Evolutionary conservation across 2,329 filamentous ascomycete species (phyloP).

Genomic region (Claviceps spartinae): DNA sequence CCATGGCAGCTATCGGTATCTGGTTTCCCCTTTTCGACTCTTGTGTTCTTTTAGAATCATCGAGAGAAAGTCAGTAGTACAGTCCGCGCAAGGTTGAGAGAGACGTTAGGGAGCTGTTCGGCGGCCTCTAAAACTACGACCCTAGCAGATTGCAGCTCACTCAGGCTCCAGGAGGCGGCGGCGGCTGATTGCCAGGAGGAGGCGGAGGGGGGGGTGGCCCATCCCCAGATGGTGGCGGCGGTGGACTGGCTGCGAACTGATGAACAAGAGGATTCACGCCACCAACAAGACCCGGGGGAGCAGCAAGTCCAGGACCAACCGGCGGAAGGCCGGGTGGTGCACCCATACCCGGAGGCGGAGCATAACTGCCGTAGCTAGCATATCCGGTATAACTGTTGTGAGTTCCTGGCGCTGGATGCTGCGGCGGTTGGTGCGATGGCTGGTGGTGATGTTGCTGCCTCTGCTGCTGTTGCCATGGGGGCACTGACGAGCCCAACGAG

Average conservation of each 20-base stretch:
- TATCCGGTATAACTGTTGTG: constrained; percentile 45
- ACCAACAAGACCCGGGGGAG: constrained; percentile 42
- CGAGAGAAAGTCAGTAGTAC: background rate
- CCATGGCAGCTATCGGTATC: background rate
- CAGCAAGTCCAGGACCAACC: constrained; percentile 35
- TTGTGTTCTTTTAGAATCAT: background rate
- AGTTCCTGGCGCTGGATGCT: constrained; percentile 38
- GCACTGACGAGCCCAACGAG: constrained; percentile 16
- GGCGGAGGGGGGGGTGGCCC: constrained; percentile 44
- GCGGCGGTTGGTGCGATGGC: constrained; percentile 2
- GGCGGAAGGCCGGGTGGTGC: constrained; percentile 27
- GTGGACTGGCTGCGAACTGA: constrained; percentile 46
- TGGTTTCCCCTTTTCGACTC: background rate
- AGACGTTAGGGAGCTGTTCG: background rate
- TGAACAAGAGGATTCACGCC: constrained; percentile 54
- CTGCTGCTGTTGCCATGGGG: constrained; percentile 29
- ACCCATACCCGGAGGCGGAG: constrained; percentile 27
- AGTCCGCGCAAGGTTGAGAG: no score
- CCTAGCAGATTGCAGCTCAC: background rate
- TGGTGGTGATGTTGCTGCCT: constrained; percentile 5
- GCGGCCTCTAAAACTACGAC: background rate
- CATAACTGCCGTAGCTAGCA: constrained; percentile 33
- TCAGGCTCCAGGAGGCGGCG: constrained; percentile 42
- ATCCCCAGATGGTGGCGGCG: constrained; percentile 44
- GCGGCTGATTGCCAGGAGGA: constrained; percentile 47